A percentile compares a stretch with the other conserved stretches of the same genome.
Conservation (phyloP, 2,329 filamentous ascomycete genomes). For the Colletotrichum filicis region DNA sequence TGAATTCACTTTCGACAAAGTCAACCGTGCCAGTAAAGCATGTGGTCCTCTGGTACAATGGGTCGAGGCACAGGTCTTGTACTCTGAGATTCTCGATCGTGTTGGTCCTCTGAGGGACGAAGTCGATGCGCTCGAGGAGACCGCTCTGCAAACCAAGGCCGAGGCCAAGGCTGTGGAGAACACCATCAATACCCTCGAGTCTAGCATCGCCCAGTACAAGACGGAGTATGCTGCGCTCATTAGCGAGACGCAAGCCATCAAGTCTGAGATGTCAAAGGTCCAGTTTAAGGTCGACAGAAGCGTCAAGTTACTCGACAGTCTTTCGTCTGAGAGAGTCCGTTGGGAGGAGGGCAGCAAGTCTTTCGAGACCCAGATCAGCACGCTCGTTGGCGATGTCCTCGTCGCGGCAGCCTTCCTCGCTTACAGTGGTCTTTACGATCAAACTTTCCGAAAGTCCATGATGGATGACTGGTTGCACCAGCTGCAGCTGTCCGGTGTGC, state of each 20-base stretch:
- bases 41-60: constrained; percentile 97
- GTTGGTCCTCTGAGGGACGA: constrained; percentile 94
- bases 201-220: constrained; percentile 95
- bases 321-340: constrained; percentile 90
- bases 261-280: constrained; percentile 94
- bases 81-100: constrained; percentile 95
- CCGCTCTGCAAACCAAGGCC: constrained; percentile 91
- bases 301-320: constrained; percentile 90
- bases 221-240: constrained; percentile 95
- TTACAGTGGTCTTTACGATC: constrained; percentile 96
- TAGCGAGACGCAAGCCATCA: constrained; percentile 97
- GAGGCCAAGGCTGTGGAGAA: constrained; percentile 92
- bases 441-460: constrained; percentile 98
- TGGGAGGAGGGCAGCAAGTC: constrained; percentile 99
- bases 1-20: constrained; percentile 95
- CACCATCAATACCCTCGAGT: constrained; percentile 84
- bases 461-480: constrained; percentile 97
- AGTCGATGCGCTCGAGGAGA: constrained; percentile 86
- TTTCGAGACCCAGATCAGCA: constrained; percentile 97
- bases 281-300: constrained; percentile 99
- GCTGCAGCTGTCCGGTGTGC: constrained; percentile 90
- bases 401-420: constrained; percentile 97
- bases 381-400: constrained; percentile 93
- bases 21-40: constrained; percentile 95
- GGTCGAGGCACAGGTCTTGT: constrained; percentile 96